Conservation (phyloP, 306 rosid genomes). For the Cucurbita argyrosperma region DNA sequence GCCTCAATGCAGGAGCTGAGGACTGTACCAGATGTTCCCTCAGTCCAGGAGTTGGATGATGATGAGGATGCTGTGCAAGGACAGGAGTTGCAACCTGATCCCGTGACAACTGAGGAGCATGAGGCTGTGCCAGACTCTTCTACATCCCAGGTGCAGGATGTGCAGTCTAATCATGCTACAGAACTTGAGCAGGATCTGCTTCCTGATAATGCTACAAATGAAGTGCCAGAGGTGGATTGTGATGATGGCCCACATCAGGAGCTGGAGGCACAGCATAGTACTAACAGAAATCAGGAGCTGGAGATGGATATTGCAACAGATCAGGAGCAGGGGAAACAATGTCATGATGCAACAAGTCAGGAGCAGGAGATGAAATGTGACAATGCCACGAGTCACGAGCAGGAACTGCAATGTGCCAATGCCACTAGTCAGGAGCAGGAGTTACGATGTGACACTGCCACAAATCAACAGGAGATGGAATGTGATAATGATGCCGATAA, state of each 20-base stretch:
- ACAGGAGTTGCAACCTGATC: conserved; percentile 4
- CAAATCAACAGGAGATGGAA: background rate
- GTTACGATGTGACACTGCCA: background rate
- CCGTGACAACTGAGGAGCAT: background rate
- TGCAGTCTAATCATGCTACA: background rate
- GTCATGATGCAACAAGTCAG: background rate
- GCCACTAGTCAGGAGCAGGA: background rate
- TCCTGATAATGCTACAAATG: conserved; percentile 1
- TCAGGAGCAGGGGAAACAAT: background rate
- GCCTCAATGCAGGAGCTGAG: background rate
- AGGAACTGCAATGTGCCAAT: background rate
- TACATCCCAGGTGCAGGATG: background rate
- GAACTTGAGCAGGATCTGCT: background rate
- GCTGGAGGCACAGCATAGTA: background rate
- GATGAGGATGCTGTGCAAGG: background rate
- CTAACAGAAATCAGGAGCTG: background rate
- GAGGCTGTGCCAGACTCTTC: background rate
- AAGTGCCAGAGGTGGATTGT: background rate
- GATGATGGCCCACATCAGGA: background rate
- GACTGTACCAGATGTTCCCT: background rate
- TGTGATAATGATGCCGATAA: background rate
- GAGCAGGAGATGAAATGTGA: background rate
- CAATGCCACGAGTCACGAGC: background rate
- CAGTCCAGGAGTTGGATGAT: background rate
- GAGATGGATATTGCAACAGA: background rate